Evolutionary conservation across 2,329 filamentous ascomycete genomes (phyloP), one percentile per base, ranked within the genome.

Genomic region (Trichoderma breve): DNA sequence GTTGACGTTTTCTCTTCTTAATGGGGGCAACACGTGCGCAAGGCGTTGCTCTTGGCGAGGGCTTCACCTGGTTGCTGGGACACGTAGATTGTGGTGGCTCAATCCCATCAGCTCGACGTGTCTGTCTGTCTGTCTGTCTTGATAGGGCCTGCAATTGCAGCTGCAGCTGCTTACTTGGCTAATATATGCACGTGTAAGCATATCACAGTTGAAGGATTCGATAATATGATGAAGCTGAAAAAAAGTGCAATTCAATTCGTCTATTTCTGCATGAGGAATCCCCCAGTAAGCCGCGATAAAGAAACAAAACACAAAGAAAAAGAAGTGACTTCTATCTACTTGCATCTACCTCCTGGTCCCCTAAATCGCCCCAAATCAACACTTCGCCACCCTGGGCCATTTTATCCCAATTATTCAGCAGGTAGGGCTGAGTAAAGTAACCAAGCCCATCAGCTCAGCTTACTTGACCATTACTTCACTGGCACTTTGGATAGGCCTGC

Each of bases 361-460:
- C 39, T 43, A 43, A 39, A 58, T 9, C 28, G 32, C 9, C 18
- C 64, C 39, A n/a, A 26, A 15, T 18, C 36, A 61, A n/a, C 30
- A 15, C 30, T 36, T 15, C 5, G 32, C 58, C 30, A 39, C 15
- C 66, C 14, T 62, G n/a, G n/a, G 57, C 55, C 66, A 70, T 57
- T 57, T 28, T 53, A 8, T n/a, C 66, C 14, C 15, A 43, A 62
- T 62, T 61, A 36, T 70, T 62, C 66, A 70, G 43, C 66, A 53
- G 34, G 57, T 62, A 70, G 57, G 66, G 66, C 66, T 70, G 66
- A 70, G 57, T 53, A 53, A 53, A 53, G 57, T 62, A 62, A 62
- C 28, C 66, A 70, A 53, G 66, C 66, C 66, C 66, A 70, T 70
- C 66, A 70, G 66, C 66, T 70, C 57, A 70, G 57, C 43, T n/a